Conservation (phyloP, 2,329 filamentous ascomycete species). For the Ceratocystis eucalypticola region DNA sequence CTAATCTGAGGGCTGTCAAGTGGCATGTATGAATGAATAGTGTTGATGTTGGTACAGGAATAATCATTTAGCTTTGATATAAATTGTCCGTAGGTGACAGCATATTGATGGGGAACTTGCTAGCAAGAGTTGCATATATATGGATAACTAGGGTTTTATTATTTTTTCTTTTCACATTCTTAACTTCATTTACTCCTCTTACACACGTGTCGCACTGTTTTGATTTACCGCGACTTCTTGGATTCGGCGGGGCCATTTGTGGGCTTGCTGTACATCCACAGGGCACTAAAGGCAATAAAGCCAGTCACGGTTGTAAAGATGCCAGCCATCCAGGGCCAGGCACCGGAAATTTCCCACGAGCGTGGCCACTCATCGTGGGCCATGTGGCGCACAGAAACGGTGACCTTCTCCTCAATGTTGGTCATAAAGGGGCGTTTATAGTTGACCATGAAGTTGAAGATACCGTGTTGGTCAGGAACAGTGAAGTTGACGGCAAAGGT, state of each 20-base stretch:
- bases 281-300: slow-evolving; percentile 68
- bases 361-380: slow-evolving; percentile 94
- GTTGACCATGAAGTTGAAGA: slow-evolving; percentile 96
- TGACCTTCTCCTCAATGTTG: slow-evolving; percentile 82
- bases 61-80: background rate
- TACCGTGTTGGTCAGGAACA: slow-evolving; percentile 91
- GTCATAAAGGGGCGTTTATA: slow-evolving; percentile 91
- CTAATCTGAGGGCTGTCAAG: slow-evolving; percentile 39
- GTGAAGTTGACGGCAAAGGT: slow-evolving; percentile 65
- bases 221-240: slow-evolving; percentile 37
- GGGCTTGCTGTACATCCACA: slow-evolving; percentile 69
- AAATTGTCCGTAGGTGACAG: background rate
- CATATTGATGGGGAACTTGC: background rate
- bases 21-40: slow-evolving; percentile 3
- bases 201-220: background rate
- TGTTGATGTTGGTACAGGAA: background rate
- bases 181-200: background rate
- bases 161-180: slow-evolving; percentile 12
- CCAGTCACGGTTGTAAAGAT: slow-evolving; percentile 72
- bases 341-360: slow-evolving; percentile 76
- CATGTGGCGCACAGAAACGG: slow-evolving; percentile 89
- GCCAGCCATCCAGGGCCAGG: slow-evolving; percentile 89
- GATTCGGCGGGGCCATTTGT: slow-evolving; percentile 24
- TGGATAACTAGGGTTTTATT: slow-evolving; percentile 9
- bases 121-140: background rate